A percentile compares a stretch with the other conserved stretches of the same genome.
These are phyloP conservation scores for Candida hungchunana DNA, from an alignment of 805 yeast species.

Conservation along the genomic window DNA sequence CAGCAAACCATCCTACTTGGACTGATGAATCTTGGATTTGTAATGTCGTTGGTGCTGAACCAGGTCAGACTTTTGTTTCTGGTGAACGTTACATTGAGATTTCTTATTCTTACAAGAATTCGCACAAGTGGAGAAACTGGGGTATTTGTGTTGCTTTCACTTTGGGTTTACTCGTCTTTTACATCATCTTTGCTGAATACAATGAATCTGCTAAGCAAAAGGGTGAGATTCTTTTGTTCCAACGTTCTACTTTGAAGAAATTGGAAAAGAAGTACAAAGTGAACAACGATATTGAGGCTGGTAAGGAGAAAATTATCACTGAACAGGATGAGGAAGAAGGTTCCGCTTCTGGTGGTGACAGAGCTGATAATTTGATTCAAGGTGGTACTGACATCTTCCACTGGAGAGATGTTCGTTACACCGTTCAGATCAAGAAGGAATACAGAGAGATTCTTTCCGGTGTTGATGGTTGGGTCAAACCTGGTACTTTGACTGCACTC, in stretches of 20 bases:
- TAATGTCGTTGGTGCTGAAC: conserved; percentile 48
- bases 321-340: conserved; percentile 20
- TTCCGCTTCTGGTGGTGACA: too few species aligned
- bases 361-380: conserved; percentile 29
- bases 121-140: conserved; percentile 59
- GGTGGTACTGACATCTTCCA: conserved; percentile 55
- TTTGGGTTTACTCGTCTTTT: conserved; percentile 49
- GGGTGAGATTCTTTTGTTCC: conserved; percentile 68
- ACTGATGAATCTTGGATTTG: conserved; percentile 40
- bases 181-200: conserved; percentile 50
- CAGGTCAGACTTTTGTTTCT: conserved; percentile 45
- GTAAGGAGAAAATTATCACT: conserved; percentile 27
- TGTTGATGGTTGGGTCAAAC: conserved; percentile 81
- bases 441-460: conserved; percentile 55
- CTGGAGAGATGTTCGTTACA: conserved; percentile 74
- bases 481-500: conserved; percentile 75
- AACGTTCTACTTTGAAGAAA: conserved; percentile 42
- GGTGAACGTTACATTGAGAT: conserved; percentile 47
- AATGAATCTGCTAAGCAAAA: conserved; percentile 61
- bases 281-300: conserved; percentile 26
- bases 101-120: conserved; percentile 40
- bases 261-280: conserved; percentile 37
- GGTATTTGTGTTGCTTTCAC: conserved; percentile 59
- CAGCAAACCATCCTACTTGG: conserved; percentile 24
- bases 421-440: conserved; percentile 57